Evolutionary conservation across 768 basidiomycete species (phyloP).

Genomic region (Suillus discolor): DNA sequence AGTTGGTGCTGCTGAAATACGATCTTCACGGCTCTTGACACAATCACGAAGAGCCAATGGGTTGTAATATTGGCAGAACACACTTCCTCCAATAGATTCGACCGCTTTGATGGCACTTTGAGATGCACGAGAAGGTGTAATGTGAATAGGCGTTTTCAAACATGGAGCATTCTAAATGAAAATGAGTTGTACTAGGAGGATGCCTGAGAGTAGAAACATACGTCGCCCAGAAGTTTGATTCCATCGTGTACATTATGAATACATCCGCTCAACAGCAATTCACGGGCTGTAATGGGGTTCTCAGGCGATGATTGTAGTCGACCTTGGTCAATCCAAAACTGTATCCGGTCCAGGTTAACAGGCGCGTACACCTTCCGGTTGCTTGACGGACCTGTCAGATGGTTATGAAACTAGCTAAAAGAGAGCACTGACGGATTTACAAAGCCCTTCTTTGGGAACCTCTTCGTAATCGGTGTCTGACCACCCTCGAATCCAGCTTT

Average conservation of each 20-base stretch:
- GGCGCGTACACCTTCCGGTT: conserved; percentile 77
- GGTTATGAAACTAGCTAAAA: conserved; percentile 3
- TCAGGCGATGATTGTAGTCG: conserved; percentile 76
- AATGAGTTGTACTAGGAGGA: conserved; percentile 3
- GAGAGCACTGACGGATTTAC: conserved; percentile 74
- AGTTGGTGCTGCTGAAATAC: conserved; percentile 78
- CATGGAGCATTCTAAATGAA: conserved; percentile 60
- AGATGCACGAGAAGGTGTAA: conserved; percentile 84
- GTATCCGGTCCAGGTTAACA: conserved; percentile 85
- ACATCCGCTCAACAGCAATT: conserved; percentile 83
- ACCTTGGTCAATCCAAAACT: conserved; percentile 88
- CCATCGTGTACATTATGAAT: conserved; percentile 90
- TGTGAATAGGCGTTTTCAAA: conserved; percentile 71
- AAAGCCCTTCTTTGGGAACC: conserved; percentile 94
- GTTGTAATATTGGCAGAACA: conserved; percentile 94
- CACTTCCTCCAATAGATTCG: conserved; percentile 77
- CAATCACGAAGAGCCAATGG: conserved; percentile 79
- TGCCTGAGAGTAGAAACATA: conserved; percentile 37
- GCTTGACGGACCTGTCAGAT: conserved; percentile 40
- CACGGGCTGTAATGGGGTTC: conserved; percentile 84
- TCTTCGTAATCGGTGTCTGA: conserved; percentile 89
- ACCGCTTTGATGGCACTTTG: conserved; percentile 85
- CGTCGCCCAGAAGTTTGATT: conserved; percentile 87
- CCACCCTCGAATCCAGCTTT: conserved; percentile 92
- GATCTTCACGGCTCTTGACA: conserved; percentile 70